phyloP scores from a whole-genome alignment of 148 eudicot species.

The Hydrangea macrophylla region DNA sequence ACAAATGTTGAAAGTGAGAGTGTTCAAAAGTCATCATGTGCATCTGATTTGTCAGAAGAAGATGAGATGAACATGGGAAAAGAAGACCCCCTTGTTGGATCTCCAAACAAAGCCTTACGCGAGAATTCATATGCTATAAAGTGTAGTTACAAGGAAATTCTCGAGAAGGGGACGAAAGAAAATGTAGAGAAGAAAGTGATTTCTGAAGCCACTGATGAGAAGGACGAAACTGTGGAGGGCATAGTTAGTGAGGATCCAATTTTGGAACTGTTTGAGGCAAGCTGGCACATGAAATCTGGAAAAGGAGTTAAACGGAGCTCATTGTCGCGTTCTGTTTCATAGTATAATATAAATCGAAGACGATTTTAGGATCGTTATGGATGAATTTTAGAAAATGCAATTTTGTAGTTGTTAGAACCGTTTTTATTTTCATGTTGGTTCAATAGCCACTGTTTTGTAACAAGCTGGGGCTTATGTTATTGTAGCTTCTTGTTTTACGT shows the following conservation, averaged over 20 bases:
- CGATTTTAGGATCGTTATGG: too few species aligned
- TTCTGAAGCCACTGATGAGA: not conserved
- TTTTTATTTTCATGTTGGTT: too few species aligned
- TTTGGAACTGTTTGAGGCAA: constrained; percentile 30
- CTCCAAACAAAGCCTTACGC: not conserved
- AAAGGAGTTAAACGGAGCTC: constrained; percentile 11
- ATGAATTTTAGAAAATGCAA: too few species aligned
- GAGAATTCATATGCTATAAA: constrained; percentile 13
- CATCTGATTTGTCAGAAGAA: constrained; percentile 5
- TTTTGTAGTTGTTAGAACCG: too few species aligned
- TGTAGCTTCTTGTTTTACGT: too few species aligned
- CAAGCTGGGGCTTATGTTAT: too few species aligned
- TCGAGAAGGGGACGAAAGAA: constrained; percentile 28
- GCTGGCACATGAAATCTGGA: constrained; percentile 35
- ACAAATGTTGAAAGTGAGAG: not conserved
- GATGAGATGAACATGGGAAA: not conserved
- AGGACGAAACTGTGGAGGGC: not conserved
- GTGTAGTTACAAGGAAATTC: constrained; percentile 28
- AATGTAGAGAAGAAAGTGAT: not conserved
- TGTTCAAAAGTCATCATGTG: not conserved
- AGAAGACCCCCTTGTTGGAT: not conserved
- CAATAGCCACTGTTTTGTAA: too few species aligned
- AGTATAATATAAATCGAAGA: too few species aligned
- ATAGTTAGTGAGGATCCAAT: constrained; percentile 23
- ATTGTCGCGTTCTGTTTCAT: constrained; percentile 21